Conservation (phyloP, 495 filamentous ascomycete genomes). For the Wilcoxina mikolae region DNA sequence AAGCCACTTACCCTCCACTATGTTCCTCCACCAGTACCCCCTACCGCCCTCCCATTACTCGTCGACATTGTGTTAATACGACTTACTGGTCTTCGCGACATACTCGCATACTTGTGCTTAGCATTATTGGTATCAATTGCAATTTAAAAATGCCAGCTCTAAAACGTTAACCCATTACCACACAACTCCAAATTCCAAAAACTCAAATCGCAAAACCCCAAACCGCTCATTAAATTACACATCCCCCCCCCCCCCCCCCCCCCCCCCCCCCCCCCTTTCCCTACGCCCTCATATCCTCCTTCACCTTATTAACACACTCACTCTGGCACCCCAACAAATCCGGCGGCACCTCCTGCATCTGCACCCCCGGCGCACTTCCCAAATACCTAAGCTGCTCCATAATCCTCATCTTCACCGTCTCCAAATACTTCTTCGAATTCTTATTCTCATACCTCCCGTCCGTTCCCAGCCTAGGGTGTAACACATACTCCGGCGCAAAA, state of each 20-base stretch:
- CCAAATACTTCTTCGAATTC: slow-evolving; percentile 62
- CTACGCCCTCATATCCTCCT: slow-evolving; percentile 3
- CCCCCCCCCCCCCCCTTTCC: background rate
- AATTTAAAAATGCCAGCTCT: no score
- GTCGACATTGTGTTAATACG: no score
- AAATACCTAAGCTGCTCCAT: slow-evolving; percentile 79
- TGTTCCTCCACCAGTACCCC: no score
- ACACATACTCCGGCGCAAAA: slow-evolving; percentile 61
- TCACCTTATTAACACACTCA: slow-evolving; percentile 5
- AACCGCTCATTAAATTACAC: background rate
- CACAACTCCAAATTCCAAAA: background rate
- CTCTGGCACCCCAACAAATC: slow-evolving; percentile 53
- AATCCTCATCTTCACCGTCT: slow-evolving; percentile 55
- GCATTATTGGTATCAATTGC: no score
- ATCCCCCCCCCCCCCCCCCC: no score
- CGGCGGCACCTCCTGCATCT: slow-evolving; percentile 65
- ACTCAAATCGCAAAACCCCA: background rate
- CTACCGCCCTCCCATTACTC: no score
- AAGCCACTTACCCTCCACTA: no score
- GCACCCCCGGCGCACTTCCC: slow-evolving; percentile 68
- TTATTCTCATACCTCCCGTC: slow-evolving; percentile 58
- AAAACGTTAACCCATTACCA: no score
- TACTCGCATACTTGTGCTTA: no score
- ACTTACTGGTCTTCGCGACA: no score
- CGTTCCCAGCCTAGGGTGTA: slow-evolving; percentile 62